Base-by-base conservation (phyloP, 768 basidiomycete species). In the Tylopilus sp. region DNA sequence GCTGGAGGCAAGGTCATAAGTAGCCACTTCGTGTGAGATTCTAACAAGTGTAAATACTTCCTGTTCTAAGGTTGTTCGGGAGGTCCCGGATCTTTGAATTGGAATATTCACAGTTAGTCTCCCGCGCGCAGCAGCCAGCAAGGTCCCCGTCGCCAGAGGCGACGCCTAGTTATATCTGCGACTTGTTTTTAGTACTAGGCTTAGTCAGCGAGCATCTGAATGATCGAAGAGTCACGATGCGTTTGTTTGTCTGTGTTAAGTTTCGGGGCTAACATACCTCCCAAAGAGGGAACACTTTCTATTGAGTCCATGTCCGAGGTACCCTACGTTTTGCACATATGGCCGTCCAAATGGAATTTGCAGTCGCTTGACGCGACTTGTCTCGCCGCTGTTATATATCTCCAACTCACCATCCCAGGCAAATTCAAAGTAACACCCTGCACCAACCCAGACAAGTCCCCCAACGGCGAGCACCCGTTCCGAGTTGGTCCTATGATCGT, bases 371-470 rank as follows among this genome's bases (percentile, higher is more conserved):
- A 92, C 51, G 80, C 87, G 0, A 66, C 75, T 16, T 88, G 83
- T 65, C 72, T 89, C 21, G 79, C 83, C 5, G 78, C 87, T 1
- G 70, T 87, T 6, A 69, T 90, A 40, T 85, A 84, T 62, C 78
- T 90, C 25, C 88, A 91, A 63, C 69, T 85, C 22, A 71, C 80
- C 14, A 74, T 87, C 42, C 87, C 89, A 2, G 86, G 84, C n/a
- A 73, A 79, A 60, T 92, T 87, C 68, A 69, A 67, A 17, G 68
- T 92, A 25, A 71, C 74, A 31, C 80, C 84, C 68, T 86, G 81
- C 62, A 76, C 78, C 4, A 82, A 87, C 66, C 84, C 87, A 10
- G 87, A 90, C 71, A 55, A 77, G 21, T 89, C 89, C 44, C 87
- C 89, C 14, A 83, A 76, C 61, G 89, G 89, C 85, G 66, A 71